These are phyloP conservation scores for Mortierella sp. DNA, from an alignment of 371 early-diverging fungal species.

Conservation along the genomic window DNA sequence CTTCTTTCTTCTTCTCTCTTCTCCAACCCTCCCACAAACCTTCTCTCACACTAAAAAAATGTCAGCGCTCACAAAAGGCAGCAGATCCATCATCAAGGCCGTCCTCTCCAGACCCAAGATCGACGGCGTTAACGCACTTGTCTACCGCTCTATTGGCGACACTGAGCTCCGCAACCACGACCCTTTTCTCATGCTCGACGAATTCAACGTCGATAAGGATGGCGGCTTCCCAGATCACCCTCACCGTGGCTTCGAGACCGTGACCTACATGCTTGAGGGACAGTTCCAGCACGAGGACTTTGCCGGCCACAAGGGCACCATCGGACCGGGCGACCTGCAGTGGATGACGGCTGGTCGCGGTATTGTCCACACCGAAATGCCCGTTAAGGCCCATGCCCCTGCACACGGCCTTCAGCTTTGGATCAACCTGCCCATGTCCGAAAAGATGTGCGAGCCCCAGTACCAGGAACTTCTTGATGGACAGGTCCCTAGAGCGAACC, in stretches of 20 bases:
- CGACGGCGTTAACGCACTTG: slow-evolving; percentile 58
- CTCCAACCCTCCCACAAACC: not conserved
- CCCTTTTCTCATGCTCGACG: slow-evolving; percentile 90
- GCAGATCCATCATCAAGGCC: slow-evolving; percentile 13
- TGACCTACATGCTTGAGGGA: slow-evolving; percentile 86
- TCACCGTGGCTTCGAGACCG: slow-evolving; percentile 85
- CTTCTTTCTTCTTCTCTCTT: not conserved
- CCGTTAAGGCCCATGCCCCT: slow-evolving; percentile 51
- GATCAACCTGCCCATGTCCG: slow-evolving; percentile 74
- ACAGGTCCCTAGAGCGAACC: slow-evolving; percentile 61
- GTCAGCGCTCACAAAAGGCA: not conserved
- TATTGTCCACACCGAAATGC: slow-evolving; percentile 78
- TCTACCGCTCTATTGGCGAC: slow-evolving; percentile 81
- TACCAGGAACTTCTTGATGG: slow-evolving; percentile 75
- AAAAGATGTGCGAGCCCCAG: slow-evolving; percentile 76
- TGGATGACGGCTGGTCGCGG: slow-evolving; percentile 79
- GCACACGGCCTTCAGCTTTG: slow-evolving; percentile 79
- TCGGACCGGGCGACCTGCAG: slow-evolving; percentile 73
- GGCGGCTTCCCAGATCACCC: slow-evolving; percentile 78
- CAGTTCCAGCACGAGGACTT: slow-evolving; percentile 86
- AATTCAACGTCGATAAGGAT: slow-evolving; percentile 70
- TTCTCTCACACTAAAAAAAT: not conserved
- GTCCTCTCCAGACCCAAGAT: slow-evolving; percentile 29
- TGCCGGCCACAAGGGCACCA: slow-evolving; percentile 80
- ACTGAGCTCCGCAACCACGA: slow-evolving; percentile 78